Percentiles rank a stretch among this genome's conserved stretches.
phyloP scores from a whole-genome alignment of 2,329 filamentous ascomycete genomes.

The Parastagonospora nodorum region DNA sequence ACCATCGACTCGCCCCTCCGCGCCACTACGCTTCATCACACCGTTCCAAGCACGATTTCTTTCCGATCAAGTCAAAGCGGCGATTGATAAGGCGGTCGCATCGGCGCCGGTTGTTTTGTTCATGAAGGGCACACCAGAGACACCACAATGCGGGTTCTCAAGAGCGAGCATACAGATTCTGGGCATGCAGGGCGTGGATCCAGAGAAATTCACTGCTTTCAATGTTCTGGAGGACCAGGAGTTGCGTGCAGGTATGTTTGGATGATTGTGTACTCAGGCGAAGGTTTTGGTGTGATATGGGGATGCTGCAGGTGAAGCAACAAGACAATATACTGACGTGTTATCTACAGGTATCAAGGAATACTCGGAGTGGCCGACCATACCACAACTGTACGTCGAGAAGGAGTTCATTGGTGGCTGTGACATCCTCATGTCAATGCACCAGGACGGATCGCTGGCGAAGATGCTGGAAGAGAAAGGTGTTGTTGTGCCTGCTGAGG shows the following conservation, averaged over 20 bases:
- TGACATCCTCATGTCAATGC: conserved; percentile 96
- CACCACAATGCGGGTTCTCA: conserved; percentile 95
- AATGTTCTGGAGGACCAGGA: conserved; percentile 94
- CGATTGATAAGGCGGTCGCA: conserved; percentile 87
- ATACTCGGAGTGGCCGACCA: conserved; percentile 98
- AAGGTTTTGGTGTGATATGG: background rate
- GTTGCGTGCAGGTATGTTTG: conserved; percentile 70
- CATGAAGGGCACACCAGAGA: conserved; percentile 99
- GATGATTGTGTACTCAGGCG: background rate
- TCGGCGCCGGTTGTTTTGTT: conserved; percentile 94
- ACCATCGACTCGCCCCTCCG: conserved; percentile 27
- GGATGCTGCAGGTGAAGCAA: background rate
- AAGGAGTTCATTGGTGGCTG: conserved; percentile 98
- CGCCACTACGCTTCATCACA: conserved; percentile 52
- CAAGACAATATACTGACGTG: conserved; percentile 15
- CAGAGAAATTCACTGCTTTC: conserved; percentile 94
- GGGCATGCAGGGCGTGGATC: conserved; percentile 92
- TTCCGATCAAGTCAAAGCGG: conserved; percentile 76
- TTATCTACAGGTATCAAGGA: conserved; percentile 82
- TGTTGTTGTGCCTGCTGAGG: conserved; percentile 67
- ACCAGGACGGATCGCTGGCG: conserved; percentile 90
- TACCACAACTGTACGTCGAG: conserved; percentile 93
- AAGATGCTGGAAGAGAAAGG: conserved; percentile 91
- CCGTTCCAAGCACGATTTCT: conserved; percentile 67
- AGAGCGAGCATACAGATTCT: conserved; percentile 93